Percentiles rank a stretch among this genome's conserved stretches.
Evolutionary conservation across 2,329 filamentous ascomycete genomes (phyloP).

Genomic region (Ampelomyces quisqualis): DNA sequence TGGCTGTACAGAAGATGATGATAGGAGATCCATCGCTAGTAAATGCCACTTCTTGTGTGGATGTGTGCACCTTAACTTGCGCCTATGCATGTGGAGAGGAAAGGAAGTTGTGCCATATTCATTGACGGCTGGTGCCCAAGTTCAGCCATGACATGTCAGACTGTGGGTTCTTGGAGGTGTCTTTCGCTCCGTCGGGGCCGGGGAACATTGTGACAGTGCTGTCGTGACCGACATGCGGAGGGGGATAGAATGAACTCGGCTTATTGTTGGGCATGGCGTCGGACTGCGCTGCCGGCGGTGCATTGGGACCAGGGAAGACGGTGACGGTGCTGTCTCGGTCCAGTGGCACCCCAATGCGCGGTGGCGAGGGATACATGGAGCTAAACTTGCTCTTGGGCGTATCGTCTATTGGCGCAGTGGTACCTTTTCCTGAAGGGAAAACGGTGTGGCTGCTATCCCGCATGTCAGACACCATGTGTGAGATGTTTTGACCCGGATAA

Average conservation of each 20-base stretch:
- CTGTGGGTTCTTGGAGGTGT: conserved; percentile 24
- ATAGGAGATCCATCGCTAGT: conserved; percentile 22
- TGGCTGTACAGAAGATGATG: conserved; percentile 21
- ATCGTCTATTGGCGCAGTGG: conserved; percentile 15
- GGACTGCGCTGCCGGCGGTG: conserved; percentile 11
- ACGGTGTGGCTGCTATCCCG: conserved; percentile 57
- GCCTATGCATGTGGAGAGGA: conserved; percentile 3
- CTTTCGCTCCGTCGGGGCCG: conserved; percentile 16
- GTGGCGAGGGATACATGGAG: conserved; percentile 27
- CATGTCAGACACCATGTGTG: conserved; percentile 59
- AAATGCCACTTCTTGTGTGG: conserved; percentile 22
- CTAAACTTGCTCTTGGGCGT: conserved; percentile 28
- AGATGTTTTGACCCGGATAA: conserved; percentile 46
- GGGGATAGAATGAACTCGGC: conserved; percentile 53
- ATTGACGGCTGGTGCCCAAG: conserved; percentile 53
- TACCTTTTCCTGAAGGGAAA: conserved; percentile 26
- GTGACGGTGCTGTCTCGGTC: conserved; percentile 56
- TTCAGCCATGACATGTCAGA: conserved; percentile 82
- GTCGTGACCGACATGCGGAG: conserved; percentile 57
- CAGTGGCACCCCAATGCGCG: conserved; percentile 30
- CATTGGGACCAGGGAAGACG: conserved; percentile 30
- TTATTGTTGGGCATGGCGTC: conserved; percentile 45
- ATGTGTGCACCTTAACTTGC: conserved; percentile 6
- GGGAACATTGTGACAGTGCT: conserved; percentile 50
- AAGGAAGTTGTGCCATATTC: conserved; percentile 5